Percentiles rank a stretch among this genome's conserved stretches.
Conservation (phyloP, 139 green algal species). For the Edaphochlamys debaryana region DNA sequence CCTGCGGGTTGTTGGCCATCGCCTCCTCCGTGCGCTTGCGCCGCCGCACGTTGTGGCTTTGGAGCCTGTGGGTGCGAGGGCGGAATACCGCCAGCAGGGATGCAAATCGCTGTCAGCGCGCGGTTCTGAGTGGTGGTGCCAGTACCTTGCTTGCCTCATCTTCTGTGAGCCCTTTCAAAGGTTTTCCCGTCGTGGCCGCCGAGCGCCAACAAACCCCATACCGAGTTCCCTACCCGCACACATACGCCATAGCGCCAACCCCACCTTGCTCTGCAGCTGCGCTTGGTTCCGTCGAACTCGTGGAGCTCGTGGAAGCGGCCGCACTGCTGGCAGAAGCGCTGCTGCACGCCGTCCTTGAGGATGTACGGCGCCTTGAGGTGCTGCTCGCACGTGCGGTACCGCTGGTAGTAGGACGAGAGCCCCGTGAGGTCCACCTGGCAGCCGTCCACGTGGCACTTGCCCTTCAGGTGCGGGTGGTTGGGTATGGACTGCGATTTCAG, state of each 20-base stretch:
- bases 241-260: too few relatives aligned
- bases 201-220: too few relatives aligned
- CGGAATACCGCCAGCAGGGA: background rate
- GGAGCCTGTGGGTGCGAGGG: background rate
- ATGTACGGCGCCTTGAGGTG: constrained; percentile 67
- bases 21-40: constrained; percentile 41
- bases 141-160: too few relatives aligned
- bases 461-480: constrained; percentile 37
- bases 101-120: too few relatives aligned
- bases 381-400: constrained; percentile 72
- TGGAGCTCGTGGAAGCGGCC: constrained; percentile 83
- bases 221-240: too few relatives aligned
- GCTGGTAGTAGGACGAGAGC: constrained; percentile 67
- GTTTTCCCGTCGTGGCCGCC: too few relatives aligned
- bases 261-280: constrained; percentile 79
- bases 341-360: constrained; percentile 62
- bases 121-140: too few relatives aligned
- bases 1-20: background rate
- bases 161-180: too few relatives aligned
- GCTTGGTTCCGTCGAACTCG: constrained; percentile 86
- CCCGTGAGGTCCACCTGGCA: constrained; percentile 54
- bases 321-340: constrained; percentile 93
- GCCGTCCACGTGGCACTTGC: constrained; percentile 63
- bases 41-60: constrained; percentile 34
- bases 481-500: constrained; percentile 13